Evolutionary conservation across 129 eudicot genomes (phyloP).

Genomic region (Escallonia herrerae): DNA sequence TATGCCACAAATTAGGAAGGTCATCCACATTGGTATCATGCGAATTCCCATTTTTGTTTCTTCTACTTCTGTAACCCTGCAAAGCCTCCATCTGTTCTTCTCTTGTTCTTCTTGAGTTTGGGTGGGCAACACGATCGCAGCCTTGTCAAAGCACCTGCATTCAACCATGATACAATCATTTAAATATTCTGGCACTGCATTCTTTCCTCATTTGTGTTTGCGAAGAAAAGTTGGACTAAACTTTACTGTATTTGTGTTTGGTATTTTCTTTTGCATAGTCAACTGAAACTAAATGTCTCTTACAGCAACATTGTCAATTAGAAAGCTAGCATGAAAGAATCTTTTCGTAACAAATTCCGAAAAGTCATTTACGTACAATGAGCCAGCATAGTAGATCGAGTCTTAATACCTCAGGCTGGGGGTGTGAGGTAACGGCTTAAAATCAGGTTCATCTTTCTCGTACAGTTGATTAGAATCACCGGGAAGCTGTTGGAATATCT

Average conservation of each 20-base stretch:
- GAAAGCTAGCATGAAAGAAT: too few species aligned
- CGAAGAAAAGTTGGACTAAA: background rate
- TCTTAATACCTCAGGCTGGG: conserved; percentile 39
- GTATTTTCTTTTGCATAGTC: too few species aligned
- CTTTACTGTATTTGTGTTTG: too few species aligned
- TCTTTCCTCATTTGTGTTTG: background rate
- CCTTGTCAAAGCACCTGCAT: conserved; percentile 60
- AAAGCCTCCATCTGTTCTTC: conserved; percentile 44
- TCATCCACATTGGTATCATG: conserved; percentile 62
- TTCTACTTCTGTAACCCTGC: conserved; percentile 53
- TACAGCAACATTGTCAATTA: too few species aligned
- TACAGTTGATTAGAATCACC: conserved; percentile 13
- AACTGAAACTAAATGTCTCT: too few species aligned
- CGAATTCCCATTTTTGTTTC: conserved; percentile 51
- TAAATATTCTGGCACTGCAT: background rate
- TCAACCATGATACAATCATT: background rate
- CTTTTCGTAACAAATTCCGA: too few species aligned
- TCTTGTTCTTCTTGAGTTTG: conserved; percentile 12
- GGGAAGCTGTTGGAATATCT: conserved; percentile 28
- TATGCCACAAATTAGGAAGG: conserved; percentile 48
- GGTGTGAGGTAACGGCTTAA: conserved; percentile 24
- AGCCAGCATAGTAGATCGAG: background rate
- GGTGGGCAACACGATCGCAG: conserved; percentile 35
- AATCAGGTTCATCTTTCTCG: conserved; percentile 7
- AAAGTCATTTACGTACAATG: background rate